phyloP scores from a whole-genome alignment of 495 filamentous ascomycete genomes.

The Penicillium canariense region DNA sequence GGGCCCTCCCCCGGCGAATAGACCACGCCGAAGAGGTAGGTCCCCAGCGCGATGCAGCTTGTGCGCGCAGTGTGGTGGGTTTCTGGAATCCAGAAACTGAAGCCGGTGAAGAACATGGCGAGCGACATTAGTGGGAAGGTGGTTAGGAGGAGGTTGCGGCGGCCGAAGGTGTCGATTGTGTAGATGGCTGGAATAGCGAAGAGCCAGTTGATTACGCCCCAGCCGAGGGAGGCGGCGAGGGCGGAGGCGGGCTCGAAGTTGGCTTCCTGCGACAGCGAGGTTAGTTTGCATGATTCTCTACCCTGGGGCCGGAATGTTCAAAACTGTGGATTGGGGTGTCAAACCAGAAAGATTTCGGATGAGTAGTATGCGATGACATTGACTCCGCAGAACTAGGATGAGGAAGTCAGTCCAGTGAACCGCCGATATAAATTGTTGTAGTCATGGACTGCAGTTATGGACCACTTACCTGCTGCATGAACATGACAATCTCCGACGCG shows the following conservation, averaged over 20 bases:
- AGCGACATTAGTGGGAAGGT: slow-evolving; percentile 78
- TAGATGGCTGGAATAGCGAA: slow-evolving; percentile 77
- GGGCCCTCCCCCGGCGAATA: slow-evolving; percentile 82
- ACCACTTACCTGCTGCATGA: slow-evolving; percentile 70
- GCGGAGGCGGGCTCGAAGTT: slow-evolving; percentile 53
- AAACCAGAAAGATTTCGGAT: slow-evolving; percentile 49
- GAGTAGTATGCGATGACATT: slow-evolving; percentile 62
- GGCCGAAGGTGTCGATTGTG: slow-evolving; percentile 82
- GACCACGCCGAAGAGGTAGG: slow-evolving; percentile 71
- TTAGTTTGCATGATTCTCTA: background rate
- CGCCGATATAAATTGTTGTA: too few species aligned
- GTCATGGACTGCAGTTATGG: background rate
- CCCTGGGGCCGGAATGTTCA: background rate
- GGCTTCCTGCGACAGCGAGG: slow-evolving; percentile 18
- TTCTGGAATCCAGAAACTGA: slow-evolving; percentile 71
- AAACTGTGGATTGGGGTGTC: background rate
- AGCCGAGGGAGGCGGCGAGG: slow-evolving; percentile 67
- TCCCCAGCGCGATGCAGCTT: slow-evolving; percentile 63
- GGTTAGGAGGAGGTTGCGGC: slow-evolving; percentile 70
- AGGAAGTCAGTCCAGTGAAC: slow-evolving; percentile 32
- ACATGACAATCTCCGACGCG: slow-evolving; percentile 77
- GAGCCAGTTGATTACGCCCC: slow-evolving; percentile 75
- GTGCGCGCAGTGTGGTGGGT: slow-evolving; percentile 43
- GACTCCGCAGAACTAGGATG: slow-evolving; percentile 56
- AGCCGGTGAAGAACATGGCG: slow-evolving; percentile 74